A percentile compares a stretch with the other conserved stretches of the same genome.
Evolutionary conservation across 2,329 filamentous ascomycete genomes (phyloP).

Genomic region (Ophiostoma novo-ulmi): DNA sequence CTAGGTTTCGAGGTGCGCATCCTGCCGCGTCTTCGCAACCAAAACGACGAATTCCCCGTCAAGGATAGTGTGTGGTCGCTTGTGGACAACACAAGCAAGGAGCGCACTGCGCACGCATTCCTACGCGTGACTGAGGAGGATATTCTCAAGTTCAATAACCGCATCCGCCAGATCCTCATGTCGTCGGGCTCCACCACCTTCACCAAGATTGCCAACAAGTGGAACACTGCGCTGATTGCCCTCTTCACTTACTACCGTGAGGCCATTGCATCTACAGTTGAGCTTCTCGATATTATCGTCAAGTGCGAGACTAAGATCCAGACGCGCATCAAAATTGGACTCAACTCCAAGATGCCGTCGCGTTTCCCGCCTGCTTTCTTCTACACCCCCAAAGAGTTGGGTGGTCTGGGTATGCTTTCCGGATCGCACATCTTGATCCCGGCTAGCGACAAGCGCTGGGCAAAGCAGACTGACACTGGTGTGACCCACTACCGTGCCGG

Average conservation of each 20-base stretch:
- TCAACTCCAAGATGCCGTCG: constrained; percentile 99
- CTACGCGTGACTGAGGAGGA: constrained; percentile 96
- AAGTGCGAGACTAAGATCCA: constrained; percentile 99
- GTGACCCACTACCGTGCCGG: constrained; percentile 95
- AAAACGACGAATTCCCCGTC: constrained; percentile 92
- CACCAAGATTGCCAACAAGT: constrained; percentile 99
- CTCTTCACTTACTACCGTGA: constrained; percentile 98
- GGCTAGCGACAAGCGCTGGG: constrained; percentile 96
- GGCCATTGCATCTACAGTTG: constrained; percentile 91
- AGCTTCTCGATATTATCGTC: constrained; percentile 91
- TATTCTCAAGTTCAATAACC: constrained; percentile 98
- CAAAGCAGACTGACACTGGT: constrained; percentile 93
- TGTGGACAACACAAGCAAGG: constrained; percentile 93
- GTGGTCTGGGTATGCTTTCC: constrained; percentile 97
- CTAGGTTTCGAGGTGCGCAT: constrained; percentile 96
- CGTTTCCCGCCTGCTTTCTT: constrained; percentile 98
- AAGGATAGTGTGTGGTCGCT: constrained; percentile 99
- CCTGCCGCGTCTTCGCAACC: constrained; percentile 87
- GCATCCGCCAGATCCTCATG: constrained; percentile 97
- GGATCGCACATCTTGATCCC: constrained; percentile 97
- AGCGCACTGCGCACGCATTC: constrained; percentile 95
- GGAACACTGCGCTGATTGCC: constrained; percentile 96
- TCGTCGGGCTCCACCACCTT: constrained; percentile 98
- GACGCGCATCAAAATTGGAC: constrained; percentile 94
- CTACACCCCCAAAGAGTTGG: constrained; percentile 96